Evolutionary conservation across 2,329 filamentous ascomycete species (phyloP), one percentile per base, ranked within the genome.

Genomic region (Akanthomyces dipterigenus): DNA sequence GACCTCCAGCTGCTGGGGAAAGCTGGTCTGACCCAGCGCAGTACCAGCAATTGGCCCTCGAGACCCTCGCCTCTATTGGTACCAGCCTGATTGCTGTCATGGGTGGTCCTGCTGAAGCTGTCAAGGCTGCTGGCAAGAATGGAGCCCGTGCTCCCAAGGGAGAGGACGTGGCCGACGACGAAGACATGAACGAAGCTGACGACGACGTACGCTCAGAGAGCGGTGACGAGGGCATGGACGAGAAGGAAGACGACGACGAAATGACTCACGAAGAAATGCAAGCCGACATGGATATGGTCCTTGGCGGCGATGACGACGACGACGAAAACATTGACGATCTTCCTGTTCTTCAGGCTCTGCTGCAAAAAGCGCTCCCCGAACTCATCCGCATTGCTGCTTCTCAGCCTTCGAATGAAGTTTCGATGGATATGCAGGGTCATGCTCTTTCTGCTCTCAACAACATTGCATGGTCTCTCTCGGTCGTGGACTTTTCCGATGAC

Each of bases 221-320:
- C 3, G 73, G 70, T 2, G 75, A 72, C 5, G 73, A 68, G 4
- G 73, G 72, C 1, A 72, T 73, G 3, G 73, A 70, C 12, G 72
- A 74, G 3, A 73, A 71, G 9, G 73, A 70, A 2, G 70, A 77
- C 1, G 77, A 80, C 3, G 77, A 81, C n/a, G 81, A 83, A 61
- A 83, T 84, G 78, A 77, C 80, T 57, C 74, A 81, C 28, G 82
- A 82, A 55, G 81, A 81, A 55, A 80, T 88, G 63, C 78, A 83
- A 63, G 83, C 81, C 31, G 87, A 89, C 67, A 86, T 89, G 82
- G 85, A 84, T 4, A 78, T 83, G 72, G 84, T 89, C 2, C 82
- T 82, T 0, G 83, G 81, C 8, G 75, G 73, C 22, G 76, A 78
- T 12, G 73, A 69, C 65, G 76, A 78, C 14, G 73, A 69, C 65